Evolutionary conservation across 441 rosid genomes (phyloP), one percentile per base, ranked within the genome.

Genomic region (Arabidopsis hybrid): DNA sequence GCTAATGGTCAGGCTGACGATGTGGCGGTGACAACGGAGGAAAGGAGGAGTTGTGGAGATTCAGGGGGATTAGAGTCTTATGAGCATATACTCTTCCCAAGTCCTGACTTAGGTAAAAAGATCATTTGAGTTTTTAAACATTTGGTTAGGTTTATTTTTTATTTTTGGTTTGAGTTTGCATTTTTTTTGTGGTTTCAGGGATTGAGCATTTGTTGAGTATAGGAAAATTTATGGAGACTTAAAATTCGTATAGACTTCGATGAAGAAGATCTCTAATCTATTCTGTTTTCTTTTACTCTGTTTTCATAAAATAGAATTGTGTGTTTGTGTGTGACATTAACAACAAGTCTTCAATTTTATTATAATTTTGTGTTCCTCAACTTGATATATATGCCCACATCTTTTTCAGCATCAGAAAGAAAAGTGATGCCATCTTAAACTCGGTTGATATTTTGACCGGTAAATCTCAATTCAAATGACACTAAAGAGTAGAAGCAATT

Each of bases 181-280:
- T 29, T 3, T 31, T 31, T 39, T 17, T 11, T 7, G 57, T 72
- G 61, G 26, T 36, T 79, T 77, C 85, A 91, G 97, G 88, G 47
- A 77, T 85, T 32, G 93, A 87, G 50, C 88, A 89, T 51, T 43
- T 91, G 83, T 78, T 84, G 58, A 88, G 86, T 36, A 79, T 80
- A 76, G 74, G 74, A 47, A 89, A 38, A 58, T 49, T 13, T 82
- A 83, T 21, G 46, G 58, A 62, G 71, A 67, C 34, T 61, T 18
- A 34, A 78, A 52, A 21, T 74, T 70, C 81, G 38, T 77, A 71
- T 21, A 21, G 57, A 40, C 52, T 43, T 39, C 50, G 47, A 36
- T 56, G 43, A 58, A 46, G 43, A 65, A 46, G 49, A 17, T 34
- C 56, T 60, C 35, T 61, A 53, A 2, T 69, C 56, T 74, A 62